These are phyloP conservation scores for Pseudohalonectria lignicola DNA, from an alignment of 2,329 filamentous ascomycete genomes.

Conservation along the genomic window DNA sequence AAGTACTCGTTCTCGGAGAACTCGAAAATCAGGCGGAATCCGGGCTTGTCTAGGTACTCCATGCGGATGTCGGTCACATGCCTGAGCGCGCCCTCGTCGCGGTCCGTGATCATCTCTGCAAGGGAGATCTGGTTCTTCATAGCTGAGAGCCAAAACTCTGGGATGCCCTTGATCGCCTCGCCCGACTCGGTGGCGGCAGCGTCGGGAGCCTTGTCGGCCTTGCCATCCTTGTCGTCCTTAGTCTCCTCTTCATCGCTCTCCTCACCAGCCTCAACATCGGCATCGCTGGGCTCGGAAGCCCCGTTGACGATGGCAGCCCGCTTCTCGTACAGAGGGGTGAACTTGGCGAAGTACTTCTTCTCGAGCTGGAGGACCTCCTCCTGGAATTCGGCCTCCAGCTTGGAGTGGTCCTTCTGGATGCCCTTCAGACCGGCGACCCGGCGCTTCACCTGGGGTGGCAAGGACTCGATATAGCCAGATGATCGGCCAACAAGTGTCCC, in stretches of 20 bases:
- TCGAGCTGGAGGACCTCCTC: slow-evolving; percentile 96
- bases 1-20: slow-evolving; percentile 95
- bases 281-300: slow-evolving; percentile 69
- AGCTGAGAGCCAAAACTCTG: slow-evolving; percentile 98
- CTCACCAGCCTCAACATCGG: slow-evolving; percentile 80
- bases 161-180: slow-evolving; percentile 64
- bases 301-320: slow-evolving; percentile 91
- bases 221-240: slow-evolving; percentile 36
- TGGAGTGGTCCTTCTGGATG: slow-evolving; percentile 96
- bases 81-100: slow-evolving; percentile 89
- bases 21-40: slow-evolving; percentile 97
- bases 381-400: slow-evolving; percentile 96
- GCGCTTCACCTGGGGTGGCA: slow-evolving; percentile 79
- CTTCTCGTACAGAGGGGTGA: slow-evolving; percentile 93
- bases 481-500: slow-evolving; percentile 87
- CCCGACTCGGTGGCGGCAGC: slow-evolving; percentile 31
- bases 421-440: slow-evolving; percentile 94
- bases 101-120: slow-evolving; percentile 96
- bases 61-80: slow-evolving; percentile 87
- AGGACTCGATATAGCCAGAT: slow-evolving; percentile 95
- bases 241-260: slow-evolving; percentile 56
- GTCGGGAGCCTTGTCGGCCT: slow-evolving; percentile 43
- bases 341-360: slow-evolving; percentile 99
- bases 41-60: slow-evolving; percentile 97
- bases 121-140: slow-evolving; percentile 99